phyloP scores from a whole-genome alignment of 2,329 filamentous ascomycete genomes.

The Diaporthe sp. region DNA sequence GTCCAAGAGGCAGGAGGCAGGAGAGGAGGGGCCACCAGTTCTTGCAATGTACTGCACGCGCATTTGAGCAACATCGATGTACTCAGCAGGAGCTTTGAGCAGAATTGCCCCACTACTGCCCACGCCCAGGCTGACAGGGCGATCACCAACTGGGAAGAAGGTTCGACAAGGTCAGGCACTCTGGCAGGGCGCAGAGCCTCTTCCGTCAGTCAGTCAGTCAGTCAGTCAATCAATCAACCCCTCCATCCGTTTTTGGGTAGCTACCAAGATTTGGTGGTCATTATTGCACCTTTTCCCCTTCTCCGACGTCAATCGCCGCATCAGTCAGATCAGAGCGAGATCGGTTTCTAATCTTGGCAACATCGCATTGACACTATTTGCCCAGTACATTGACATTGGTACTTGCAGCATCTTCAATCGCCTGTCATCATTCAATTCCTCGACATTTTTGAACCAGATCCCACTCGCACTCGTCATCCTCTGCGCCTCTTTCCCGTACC shows the following conservation, averaged over 20 bases:
- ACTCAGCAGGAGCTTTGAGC: not conserved
- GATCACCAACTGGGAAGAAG: conserved; percentile 7
- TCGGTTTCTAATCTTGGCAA: conserved; percentile 24
- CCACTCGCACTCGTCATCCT: not conserved
- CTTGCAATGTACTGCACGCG: not conserved
- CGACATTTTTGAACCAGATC: not conserved
- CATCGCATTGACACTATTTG: not conserved
- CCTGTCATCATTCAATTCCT: not conserved
- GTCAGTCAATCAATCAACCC: not conserved
- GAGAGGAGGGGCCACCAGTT: not conserved
- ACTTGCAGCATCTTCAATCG: not conserved
- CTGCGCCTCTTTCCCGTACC: not conserved
- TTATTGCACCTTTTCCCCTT: not conserved
- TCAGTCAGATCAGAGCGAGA: conserved; percentile 9
- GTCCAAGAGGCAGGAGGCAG: not conserved
- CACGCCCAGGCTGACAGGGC: conserved; percentile 3
- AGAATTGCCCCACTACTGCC: not conserved
- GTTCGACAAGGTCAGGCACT: not conserved
- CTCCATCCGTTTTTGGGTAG: not conserved
- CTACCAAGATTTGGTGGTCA: not conserved
- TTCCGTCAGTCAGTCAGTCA: not conserved
- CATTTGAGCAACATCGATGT: not conserved
- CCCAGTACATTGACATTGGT: not conserved
- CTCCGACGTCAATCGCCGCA: conserved; percentile 6
- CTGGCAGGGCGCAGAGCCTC: conserved; percentile 9